Base-by-base conservation (phyloP, 1,284 basidiomycete genomes). In the Cutaneotrichosporon mucoides region DNA sequence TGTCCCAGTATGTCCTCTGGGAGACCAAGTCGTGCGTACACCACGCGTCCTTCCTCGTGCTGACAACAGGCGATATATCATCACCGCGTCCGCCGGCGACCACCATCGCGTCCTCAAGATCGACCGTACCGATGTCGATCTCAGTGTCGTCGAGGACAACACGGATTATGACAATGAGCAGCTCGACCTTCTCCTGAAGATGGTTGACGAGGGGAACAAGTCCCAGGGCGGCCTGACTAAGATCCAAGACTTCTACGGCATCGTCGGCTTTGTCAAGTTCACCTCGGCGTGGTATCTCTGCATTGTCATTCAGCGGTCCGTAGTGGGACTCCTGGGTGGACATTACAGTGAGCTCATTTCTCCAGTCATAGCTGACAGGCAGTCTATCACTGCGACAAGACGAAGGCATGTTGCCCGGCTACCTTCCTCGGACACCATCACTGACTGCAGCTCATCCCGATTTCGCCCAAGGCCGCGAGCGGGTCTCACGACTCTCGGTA, bases 381-480 rank as follows among this genome's bases (percentile, higher is more conserved):
- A 77, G 82, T 99, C 47, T 99, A 96, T 71, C 96, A 99, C 70
- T 96, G 92, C 78, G 96, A 99, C 74, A 88, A 86, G 69, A 91
- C 92, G 1, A 89, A 92, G 45, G 87, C 95, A 35, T 24, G 24
- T 24, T n/a, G n/a, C n/a, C n/a, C n/a, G n/a, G n/a, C n/a, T 3
- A 24, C 24, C 24, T 24, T 24, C 24, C 24, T 24, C 24, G 24
- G 24, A 24, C 24, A 2, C 24, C 24, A 2, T 24, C 24, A 2
- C 57, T 52, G 8, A 57, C 55, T 15, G 0, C 59, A 78, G 77
- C 71, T 79, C 35, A 56, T 77, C 7, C 66, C 73, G 2, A 66
- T 79, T 13, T 70, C 73, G 3, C 70, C 61, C 53, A 76, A 76
- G 46, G 65, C 71, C 15, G 91, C 93, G 51, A 87, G 87, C 67